phyloP scores from a whole-genome alignment of 1,284 basidiomycete species.

The Sporisorium iseilematis-ciliati region DNA sequence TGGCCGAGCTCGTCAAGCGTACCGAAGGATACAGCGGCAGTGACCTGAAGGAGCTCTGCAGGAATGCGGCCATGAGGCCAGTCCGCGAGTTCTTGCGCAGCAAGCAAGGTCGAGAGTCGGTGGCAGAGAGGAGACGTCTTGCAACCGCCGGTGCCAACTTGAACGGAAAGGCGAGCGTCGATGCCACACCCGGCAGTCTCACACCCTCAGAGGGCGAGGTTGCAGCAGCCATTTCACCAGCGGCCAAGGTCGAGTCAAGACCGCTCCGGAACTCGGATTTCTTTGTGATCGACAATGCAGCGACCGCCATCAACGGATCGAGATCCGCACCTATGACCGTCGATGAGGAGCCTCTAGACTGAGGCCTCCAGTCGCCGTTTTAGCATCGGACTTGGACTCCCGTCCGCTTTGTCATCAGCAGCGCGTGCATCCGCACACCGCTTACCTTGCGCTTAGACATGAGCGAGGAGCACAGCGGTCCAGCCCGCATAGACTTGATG shows the following conservation, averaged over 20 bases:
- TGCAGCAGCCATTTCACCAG: slow-evolving; percentile 22
- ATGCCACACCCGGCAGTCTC: slow-evolving; percentile 35
- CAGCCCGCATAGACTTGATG: not conserved
- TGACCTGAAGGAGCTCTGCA: slow-evolving; percentile 93
- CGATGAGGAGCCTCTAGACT: slow-evolving; percentile 59
- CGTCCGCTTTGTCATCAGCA: too few relatives aligned
- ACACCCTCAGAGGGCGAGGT: slow-evolving; percentile 35
- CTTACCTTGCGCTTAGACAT: too few relatives aligned
- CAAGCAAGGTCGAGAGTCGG: slow-evolving; percentile 54
- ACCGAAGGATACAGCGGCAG: slow-evolving; percentile 88
- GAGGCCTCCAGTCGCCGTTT: not conserved
- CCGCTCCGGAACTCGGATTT: slow-evolving; percentile 66
- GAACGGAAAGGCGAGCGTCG: slow-evolving; percentile 25
- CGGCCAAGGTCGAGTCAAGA: slow-evolving; percentile 52
- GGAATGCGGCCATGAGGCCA: slow-evolving; percentile 74
- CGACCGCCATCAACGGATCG: slow-evolving; percentile 46
- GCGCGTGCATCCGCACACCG: too few relatives aligned
- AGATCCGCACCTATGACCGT: slow-evolving; percentile 43
- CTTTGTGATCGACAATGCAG: slow-evolving; percentile 59
- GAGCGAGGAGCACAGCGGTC: too few relatives aligned
- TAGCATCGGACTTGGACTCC: not conserved
- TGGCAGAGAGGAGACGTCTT: slow-evolving; percentile 38
- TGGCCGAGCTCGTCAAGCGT: slow-evolving; percentile 78
- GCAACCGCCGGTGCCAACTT: slow-evolving; percentile 27
- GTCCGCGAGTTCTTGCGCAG: slow-evolving; percentile 68